These are phyloP conservation scores for Penicillium psychrosexuale DNA, from an alignment of 2,329 filamentous ascomycete genomes.

Conservation along the genomic window DNA sequence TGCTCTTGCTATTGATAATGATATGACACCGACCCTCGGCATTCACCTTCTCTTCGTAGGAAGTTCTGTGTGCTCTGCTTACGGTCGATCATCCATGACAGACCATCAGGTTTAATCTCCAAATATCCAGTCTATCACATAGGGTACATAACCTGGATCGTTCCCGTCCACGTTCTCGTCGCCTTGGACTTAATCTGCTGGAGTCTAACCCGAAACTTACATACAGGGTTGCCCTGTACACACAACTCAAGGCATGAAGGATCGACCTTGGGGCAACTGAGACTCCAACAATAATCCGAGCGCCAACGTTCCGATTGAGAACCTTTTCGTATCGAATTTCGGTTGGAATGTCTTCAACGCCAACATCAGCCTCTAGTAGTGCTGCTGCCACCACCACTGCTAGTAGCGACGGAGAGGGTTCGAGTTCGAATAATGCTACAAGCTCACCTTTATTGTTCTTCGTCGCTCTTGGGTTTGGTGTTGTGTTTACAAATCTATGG, in stretches of 20 bases:
- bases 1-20: neutral
- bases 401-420: constrained; percentile 29
- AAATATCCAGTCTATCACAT: neutral
- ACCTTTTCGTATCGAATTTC: neutral
- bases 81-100: neutral
- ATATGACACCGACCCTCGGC: neutral
- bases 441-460: constrained; percentile 84
- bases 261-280: neutral
- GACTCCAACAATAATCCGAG: constrained; percentile 1
- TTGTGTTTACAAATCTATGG: constrained; percentile 99
- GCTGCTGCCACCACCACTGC: constrained; percentile 30
- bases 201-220: neutral
- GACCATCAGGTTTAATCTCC: neutral
- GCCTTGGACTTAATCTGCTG: neutral
- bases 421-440: constrained; percentile 49
- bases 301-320: neutral
- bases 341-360: constrained; percentile 29
- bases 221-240: constrained; percentile 5
- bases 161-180: neutral
- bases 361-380: constrained; percentile 24
- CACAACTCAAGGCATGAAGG: constrained; percentile 9
- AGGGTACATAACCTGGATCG: neutral
- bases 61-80: constrained; percentile 1
- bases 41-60: neutral
- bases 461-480: constrained; percentile 91